Base-by-base conservation (phyloP, 2,329 filamentous ascomycete genomes). In the Epichloe elymi region DNA sequence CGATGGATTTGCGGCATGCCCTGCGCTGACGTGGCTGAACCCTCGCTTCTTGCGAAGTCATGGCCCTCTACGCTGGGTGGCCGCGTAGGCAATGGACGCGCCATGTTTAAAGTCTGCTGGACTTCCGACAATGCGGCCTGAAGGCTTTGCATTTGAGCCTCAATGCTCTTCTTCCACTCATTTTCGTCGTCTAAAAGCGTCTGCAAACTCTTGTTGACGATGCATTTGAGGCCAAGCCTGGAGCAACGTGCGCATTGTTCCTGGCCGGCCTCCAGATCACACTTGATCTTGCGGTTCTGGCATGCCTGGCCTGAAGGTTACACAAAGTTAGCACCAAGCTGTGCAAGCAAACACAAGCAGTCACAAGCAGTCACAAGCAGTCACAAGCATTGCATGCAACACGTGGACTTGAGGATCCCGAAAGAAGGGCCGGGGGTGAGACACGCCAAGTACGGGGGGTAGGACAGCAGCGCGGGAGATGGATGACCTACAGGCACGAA, bases 161-260 rank as follows among this genome's bases (percentile, higher is more conserved):
- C 62, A 52, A 65, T 63, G 41, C 55, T 55, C 35, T 50, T 56
- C 53, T 62, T 63, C 65, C 65, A 76, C 69, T 71, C 65, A 55
- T 72, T 69, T 62, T 76, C 75, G 48, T 75, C 73, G 45, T 78
- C 73, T 19, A 78, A 67, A 42, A 78, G 71, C 51, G 74, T 75
- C 58, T 78, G 75, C 19, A 76, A 69, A 58, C 74, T 77, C 60
- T 76, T 74, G 57, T 78, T 78, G 36, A 77, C 71, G 8, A 75
- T 65, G 56, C 75, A 78, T 53, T 72, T 70, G 40, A 77, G 65
- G 10, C 72, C 71, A 23, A 73, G 70, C 40, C 72, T 71, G 35
- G 66, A 59, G 56, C 75, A 78, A 56, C 76, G 70, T 8, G 67
- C 67, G 59, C 75, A 78, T 51, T 66, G 69, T 6, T 64, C 57